Conservation (phyloP, 257 asterid genomes). For the Thymus quinquecostatus region DNA sequence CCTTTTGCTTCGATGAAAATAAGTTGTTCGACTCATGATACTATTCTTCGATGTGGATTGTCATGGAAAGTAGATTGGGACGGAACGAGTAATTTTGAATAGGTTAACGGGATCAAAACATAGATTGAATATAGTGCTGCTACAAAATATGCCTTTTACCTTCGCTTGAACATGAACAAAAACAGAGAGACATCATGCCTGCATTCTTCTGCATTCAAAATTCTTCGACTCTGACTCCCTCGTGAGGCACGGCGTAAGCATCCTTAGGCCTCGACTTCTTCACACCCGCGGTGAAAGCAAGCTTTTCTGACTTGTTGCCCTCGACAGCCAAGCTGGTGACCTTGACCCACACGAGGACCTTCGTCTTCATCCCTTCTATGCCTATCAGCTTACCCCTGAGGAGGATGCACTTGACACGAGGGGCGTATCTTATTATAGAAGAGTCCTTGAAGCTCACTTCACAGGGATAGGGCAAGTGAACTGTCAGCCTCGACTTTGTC, state of each 20-base stretch:
- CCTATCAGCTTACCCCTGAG: constrained; percentile 74
- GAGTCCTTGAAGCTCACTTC: constrained; percentile 84
- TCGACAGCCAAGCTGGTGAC: constrained; percentile 64
- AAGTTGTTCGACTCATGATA: neutral
- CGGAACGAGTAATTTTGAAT: too few relatives aligned
- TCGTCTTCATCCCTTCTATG: constrained; percentile 82
- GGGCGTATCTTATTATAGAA: constrained; percentile 54
- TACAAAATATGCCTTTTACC: neutral
- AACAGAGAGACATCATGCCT: neutral
- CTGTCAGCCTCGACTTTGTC: constrained; percentile 55
- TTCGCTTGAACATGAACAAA: neutral
- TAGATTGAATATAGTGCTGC: neutral
- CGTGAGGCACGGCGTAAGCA: constrained; percentile 60
- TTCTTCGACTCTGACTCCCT: constrained; percentile 61
- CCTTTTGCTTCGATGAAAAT: constrained; percentile 14
- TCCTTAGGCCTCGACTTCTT: constrained; percentile 71
- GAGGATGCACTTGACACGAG: constrained; percentile 70
- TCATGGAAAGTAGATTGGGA: too few relatives aligned
- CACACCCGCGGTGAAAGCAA: constrained; percentile 79
- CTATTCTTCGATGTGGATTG: neutral
- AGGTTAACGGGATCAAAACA: too few relatives aligned
- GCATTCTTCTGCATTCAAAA: constrained; percentile 42
- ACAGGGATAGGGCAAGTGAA: constrained; percentile 71
- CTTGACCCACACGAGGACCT: constrained; percentile 80
- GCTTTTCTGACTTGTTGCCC: constrained; percentile 65